phyloP scores from a whole-genome alignment of 768 basidiomycete species.

The Heimioporus sp. region DNA sequence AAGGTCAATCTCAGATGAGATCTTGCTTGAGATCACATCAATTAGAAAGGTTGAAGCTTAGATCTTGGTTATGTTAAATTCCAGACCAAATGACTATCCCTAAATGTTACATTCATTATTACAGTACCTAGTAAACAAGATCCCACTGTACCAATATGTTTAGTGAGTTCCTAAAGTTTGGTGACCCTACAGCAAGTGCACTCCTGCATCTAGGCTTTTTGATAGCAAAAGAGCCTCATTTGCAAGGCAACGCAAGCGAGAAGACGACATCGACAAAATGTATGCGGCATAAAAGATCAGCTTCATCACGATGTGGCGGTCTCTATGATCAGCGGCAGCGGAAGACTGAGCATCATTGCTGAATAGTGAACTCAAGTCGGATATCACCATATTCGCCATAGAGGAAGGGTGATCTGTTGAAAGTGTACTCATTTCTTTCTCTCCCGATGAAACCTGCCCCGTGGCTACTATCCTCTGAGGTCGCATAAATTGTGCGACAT shows the following conservation, averaged over 20 bases:
- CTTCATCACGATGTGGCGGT: constrained; percentile 51
- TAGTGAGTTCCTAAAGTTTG: too few species aligned
- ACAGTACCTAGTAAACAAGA: background rate
- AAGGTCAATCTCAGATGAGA: too few species aligned
- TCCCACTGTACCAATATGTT: too few species aligned
- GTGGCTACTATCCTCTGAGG: constrained; percentile 35
- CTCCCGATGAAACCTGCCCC: background rate
- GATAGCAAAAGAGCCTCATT: constrained; percentile 38
- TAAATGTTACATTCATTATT: background rate
- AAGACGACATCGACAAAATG: constrained; percentile 46
- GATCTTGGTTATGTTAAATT: too few species aligned
- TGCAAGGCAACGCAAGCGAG: constrained; percentile 39
- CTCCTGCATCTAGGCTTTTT: constrained; percentile 24
- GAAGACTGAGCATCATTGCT: background rate
- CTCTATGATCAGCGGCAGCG: constrained; percentile 2
- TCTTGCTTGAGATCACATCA: too few species aligned
- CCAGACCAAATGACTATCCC: too few species aligned
- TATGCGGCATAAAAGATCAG: constrained; percentile 70
- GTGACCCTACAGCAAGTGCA: background rate
- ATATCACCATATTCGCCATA: constrained; percentile 22
- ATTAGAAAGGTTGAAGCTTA: too few species aligned
- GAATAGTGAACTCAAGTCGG: constrained; percentile 27
- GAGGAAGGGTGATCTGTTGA: constrained; percentile 14
- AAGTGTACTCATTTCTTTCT: background rate
- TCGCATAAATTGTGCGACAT: constrained; percentile 51